Base-by-base conservation (phyloP, 2,329 filamentous ascomycete genomes). In the Fusarium equiseti region DNA sequence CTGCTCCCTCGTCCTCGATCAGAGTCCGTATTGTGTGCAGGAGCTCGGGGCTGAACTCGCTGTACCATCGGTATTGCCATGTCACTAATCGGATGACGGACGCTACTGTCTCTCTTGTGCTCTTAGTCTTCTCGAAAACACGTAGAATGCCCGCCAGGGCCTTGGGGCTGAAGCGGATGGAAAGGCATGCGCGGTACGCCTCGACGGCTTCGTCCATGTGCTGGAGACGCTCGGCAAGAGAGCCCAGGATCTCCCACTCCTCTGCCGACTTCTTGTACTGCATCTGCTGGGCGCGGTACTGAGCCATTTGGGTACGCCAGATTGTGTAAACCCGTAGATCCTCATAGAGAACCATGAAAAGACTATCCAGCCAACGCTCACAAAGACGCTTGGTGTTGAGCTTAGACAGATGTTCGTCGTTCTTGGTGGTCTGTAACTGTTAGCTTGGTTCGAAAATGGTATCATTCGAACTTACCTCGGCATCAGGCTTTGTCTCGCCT, bases 41-140 rank as follows among this genome's bases (percentile, higher is more conserved):
- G 45, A 99, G 87, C 71, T 95, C 91, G 1, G 96, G 96, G 20
- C 95, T 98, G 83, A 99, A 99, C 88, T 99, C 96, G 60, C 95
- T 98, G 83, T 99, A 99, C 96, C 96, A 99, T 73, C 96, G 88
- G 82, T 98, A 99, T 83, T 99, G 96, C 96, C 96, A 99, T 15
- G 95, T 96, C 35, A 98, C 93, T 44, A 99, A 85, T 55, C 94
- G 87, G 72, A 99, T 98, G 63, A 98, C 86, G n/a, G 93, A 91
- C 29, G 90, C 92, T 9, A 98, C 87, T 61, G 91, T 93, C 66
- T 94, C 92, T 66, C 94, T 86, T 6, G 93, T 94, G 81, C 93
- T 93, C 76, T 92, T 92, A 63, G 87, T 87, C 77, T 89, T 89
- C 81, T 97, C 92, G 73, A 94, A 94, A 50, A 93, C 87, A 58